phyloP scores from a whole-genome alignment of 2,329 filamentous ascomycete species.

The Colletotrichum noveboracense region DNA sequence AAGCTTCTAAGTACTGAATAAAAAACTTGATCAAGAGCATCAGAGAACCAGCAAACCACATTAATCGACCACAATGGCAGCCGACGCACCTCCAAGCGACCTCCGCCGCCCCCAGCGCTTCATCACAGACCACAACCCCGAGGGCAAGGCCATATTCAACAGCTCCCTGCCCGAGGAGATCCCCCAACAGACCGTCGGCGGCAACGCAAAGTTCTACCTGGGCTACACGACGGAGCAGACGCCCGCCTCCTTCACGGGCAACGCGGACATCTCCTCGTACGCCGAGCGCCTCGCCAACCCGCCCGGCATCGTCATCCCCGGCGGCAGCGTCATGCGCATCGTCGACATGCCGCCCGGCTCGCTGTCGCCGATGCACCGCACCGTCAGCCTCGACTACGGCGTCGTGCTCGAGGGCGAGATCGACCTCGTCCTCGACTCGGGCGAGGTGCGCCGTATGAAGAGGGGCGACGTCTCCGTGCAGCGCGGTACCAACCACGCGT shows the following conservation, averaged over 20 bases:
- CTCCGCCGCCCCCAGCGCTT: conserved; percentile 27
- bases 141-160: conserved; percentile 39
- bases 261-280: conserved; percentile 28
- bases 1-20: fast-evolving
- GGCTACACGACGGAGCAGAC: conserved; percentile 30
- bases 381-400: conserved; percentile 60
- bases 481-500: conserved; percentile 59
- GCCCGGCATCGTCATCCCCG: conserved; percentile 33
- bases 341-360: conserved; percentile 50
- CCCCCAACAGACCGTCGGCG: conserved; percentile 21
- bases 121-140: conserved; percentile 37
- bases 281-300: conserved; percentile 22
- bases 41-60: not conserved
- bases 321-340: conserved; percentile 49
- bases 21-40: not conserved
- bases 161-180: conserved; percentile 26
- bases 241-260: conserved; percentile 23
- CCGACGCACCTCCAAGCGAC: not conserved
- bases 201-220: conserved; percentile 26
- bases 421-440: conserved; percentile 56
- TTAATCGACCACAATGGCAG: not conserved
- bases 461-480: conserved; percentile 62
- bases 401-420: conserved; percentile 60
- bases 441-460: conserved; percentile 49
- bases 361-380: conserved; percentile 54